Conservation (phyloP, 2,329 filamentous ascomycete genomes). For the Salinomyces thailandicus region DNA sequence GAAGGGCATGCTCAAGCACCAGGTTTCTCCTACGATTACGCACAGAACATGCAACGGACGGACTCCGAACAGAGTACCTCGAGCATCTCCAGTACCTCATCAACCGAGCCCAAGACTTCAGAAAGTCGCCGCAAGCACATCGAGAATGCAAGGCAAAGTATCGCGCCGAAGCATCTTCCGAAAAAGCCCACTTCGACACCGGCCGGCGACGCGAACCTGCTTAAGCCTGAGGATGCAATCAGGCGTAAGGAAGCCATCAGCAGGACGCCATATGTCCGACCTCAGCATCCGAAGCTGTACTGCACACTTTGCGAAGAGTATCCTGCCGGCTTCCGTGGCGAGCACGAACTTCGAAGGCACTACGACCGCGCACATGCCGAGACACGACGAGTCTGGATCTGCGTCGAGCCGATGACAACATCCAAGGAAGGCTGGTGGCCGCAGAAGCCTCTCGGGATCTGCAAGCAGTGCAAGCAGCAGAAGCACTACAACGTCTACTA, state of each 20-base stretch:
- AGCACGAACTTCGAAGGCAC: slow-evolving; percentile 57
- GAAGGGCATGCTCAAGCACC: slow-evolving; percentile 11
- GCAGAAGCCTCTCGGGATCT: slow-evolving; percentile 60
- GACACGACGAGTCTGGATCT: slow-evolving; percentile 52
- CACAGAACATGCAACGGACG: slow-evolving; percentile 16
- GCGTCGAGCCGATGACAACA: slow-evolving; percentile 43
- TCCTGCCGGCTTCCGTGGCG: slow-evolving; percentile 71
- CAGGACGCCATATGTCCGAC: slow-evolving; percentile 51
- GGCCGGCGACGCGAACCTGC: not conserved
- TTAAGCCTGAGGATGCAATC: slow-evolving; percentile 20
- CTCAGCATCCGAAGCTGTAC: slow-evolving; percentile 59
- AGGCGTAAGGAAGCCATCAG: slow-evolving; percentile 24
- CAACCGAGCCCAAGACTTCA: slow-evolving; percentile 14
- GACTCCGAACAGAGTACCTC: slow-evolving; percentile 14
- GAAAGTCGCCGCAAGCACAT: slow-evolving; percentile 23
- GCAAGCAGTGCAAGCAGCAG: slow-evolving; percentile 66
- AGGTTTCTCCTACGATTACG: slow-evolving; percentile 4
- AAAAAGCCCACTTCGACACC: slow-evolving; percentile 6
- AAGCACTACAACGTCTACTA: slow-evolving; percentile 90
- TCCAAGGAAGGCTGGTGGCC: slow-evolving; percentile 22
- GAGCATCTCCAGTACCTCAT: slow-evolving; percentile 7
- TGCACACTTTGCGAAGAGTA: slow-evolving; percentile 62
- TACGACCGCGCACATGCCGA: slow-evolving; percentile 54
- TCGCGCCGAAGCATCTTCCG: slow-evolving; percentile 18
- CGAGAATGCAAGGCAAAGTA: slow-evolving; percentile 18